A percentile compares a stretch with the other conserved stretches of the same genome.
phyloP scores from a whole-genome alignment of 306 rosid genomes.

The Ochetophila trinervis region DNA sequence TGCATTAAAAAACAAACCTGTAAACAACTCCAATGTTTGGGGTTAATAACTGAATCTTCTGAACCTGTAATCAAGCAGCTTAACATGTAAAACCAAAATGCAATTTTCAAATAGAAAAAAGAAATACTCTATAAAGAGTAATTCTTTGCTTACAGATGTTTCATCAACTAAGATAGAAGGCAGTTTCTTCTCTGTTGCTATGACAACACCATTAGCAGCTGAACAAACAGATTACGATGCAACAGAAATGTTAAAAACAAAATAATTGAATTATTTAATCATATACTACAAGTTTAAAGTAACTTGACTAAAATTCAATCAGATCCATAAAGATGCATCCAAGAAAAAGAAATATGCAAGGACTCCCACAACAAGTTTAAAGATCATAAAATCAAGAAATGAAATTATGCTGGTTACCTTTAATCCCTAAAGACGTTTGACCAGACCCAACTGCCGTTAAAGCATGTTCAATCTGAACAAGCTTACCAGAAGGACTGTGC shows the following conservation, averaged over 20 bases:
- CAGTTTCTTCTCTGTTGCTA: conserved; percentile 78
- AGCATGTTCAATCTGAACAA: conserved; percentile 91
- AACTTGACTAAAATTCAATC: too few species aligned
- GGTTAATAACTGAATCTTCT: conserved; percentile 70
- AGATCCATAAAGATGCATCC: too few species aligned
- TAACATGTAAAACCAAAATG: background rate
- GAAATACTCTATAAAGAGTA: background rate
- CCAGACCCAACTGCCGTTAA: conserved; percentile 87
- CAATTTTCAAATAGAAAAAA: too few species aligned
- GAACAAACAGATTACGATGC: conserved; percentile 28
- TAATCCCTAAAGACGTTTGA: conserved; percentile 85
- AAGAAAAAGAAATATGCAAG: too few species aligned
- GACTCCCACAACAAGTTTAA: too few species aligned
- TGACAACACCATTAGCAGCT: conserved; percentile 81
- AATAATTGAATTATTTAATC: too few species aligned
- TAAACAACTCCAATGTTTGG: conserved; percentile 82
- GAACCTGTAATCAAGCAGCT: conserved; percentile 45
- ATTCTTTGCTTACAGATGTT: conserved; percentile 47
- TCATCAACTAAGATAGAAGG: conserved; percentile 85
- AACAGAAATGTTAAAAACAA: too few species aligned
- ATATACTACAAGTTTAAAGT: background rate
- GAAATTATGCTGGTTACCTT: conserved; percentile 38
- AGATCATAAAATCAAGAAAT: background rate
- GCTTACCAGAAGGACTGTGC: conserved; percentile 83
- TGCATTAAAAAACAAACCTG: conserved; percentile 38